These are phyloP conservation scores for Phytophthora quininea DNA, from an alignment of 352 stramenopile genomes.

Conservation along the genomic window DNA sequence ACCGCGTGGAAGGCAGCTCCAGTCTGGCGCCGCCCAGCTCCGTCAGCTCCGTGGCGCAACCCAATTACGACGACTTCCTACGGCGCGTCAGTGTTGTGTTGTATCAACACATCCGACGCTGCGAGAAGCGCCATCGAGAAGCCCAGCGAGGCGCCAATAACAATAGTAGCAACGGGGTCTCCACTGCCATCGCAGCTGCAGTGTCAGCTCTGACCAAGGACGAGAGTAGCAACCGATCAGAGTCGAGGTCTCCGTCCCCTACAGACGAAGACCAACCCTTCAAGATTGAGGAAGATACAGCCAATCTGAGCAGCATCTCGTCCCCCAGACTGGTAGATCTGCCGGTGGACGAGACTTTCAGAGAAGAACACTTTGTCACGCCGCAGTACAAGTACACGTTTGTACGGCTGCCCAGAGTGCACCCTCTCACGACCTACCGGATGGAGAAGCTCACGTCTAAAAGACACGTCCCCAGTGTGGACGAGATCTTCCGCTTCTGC, in stretches of 20 bases:
- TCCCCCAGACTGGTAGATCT: constrained; percentile 73
- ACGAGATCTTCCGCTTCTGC: constrained; percentile 94
- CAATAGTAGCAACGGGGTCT: neutral
- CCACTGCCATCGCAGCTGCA: neutral
- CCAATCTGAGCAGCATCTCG: constrained; percentile 50
- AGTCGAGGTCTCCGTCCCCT: constrained; percentile 22
- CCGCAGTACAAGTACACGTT: constrained; percentile 91
- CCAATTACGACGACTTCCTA: constrained; percentile 92
- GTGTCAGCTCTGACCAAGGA: constrained; percentile 26
- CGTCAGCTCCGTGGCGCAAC: constrained; percentile 83
- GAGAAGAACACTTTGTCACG: constrained; percentile 89
- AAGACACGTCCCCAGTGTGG: constrained; percentile 84
- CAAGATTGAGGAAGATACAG: constrained; percentile 17
- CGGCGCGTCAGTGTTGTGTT: constrained; percentile 88
- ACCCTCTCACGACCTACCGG: constrained; percentile 78
- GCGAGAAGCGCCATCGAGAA: constrained; percentile 82
- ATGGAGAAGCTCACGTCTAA: constrained; percentile 88
- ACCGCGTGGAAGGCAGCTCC: constrained; percentile 66
- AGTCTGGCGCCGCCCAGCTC: constrained; percentile 73
- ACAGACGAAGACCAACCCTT: constrained; percentile 19
- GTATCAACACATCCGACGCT: constrained; percentile 89
- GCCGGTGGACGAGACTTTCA: constrained; percentile 83
- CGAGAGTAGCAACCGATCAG: constrained; percentile 18
- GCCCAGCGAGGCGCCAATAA: constrained; percentile 41
- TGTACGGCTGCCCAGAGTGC: constrained; percentile 69